Percentiles rank a stretch among this genome's conserved stretches.
phyloP scores from a whole-genome alignment of 768 basidiomycete species.

The Sporobolomyces phaffii region DNA sequence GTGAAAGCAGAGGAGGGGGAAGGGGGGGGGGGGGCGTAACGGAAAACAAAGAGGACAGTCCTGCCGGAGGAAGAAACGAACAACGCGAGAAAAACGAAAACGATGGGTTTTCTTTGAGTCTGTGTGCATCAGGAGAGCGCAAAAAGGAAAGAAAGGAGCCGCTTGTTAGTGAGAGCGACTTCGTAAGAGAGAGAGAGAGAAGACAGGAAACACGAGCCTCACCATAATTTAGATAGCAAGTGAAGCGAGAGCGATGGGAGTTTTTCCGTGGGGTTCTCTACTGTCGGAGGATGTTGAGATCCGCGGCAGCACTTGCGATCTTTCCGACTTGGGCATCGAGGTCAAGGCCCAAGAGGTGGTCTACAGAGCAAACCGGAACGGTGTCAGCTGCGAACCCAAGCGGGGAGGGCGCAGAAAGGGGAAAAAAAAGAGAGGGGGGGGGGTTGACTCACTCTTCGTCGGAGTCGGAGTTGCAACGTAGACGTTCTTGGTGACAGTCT shows the following conservation, averaged over 20 bases:
- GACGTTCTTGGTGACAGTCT: constrained; percentile 14
- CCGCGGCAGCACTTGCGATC: constrained; percentile 4
- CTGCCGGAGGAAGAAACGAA: constrained; percentile 10
- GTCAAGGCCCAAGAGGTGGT: constrained; percentile 18
- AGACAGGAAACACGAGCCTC: too few species aligned
- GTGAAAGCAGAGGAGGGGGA: neutral
- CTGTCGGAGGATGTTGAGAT: constrained; percentile 5
- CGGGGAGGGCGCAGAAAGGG: too few species aligned
- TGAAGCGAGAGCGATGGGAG: neutral
- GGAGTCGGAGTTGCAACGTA: constrained; percentile 1
- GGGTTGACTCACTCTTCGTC: neutral
- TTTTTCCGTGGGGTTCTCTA: neutral
- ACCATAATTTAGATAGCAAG: constrained; percentile 1
- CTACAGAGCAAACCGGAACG: neutral
- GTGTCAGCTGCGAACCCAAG: neutral
- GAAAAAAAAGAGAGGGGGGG: neutral
- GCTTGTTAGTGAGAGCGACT: neutral
- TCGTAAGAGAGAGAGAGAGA: too few species aligned
- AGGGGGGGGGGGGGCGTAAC: neutral
- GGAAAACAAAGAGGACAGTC: neutral
- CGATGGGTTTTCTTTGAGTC: neutral
- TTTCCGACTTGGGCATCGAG: constrained; percentile 7
- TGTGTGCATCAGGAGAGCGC: neutral
- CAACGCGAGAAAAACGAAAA: constrained; percentile 1
- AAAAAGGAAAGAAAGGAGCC: too few species aligned